phyloP scores from a whole-genome alignment of 2,329 filamentous ascomycete species.

The Calcarisporium arbuscula region DNA sequence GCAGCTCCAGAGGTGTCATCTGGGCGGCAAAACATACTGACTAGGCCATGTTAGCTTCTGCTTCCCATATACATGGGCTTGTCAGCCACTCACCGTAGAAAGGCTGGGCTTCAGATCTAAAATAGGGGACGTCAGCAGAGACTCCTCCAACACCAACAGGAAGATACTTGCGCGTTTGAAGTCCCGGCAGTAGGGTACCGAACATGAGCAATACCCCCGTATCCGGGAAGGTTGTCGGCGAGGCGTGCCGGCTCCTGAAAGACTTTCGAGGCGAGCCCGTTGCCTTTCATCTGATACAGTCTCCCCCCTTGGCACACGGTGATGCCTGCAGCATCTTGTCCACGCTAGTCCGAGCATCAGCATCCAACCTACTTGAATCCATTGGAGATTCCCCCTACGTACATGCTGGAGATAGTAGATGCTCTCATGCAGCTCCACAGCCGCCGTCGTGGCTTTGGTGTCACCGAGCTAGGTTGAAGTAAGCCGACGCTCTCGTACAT shows the following conservation, averaged over 20 bases:
- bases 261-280: slow-evolving; percentile 66
- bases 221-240: slow-evolving; percentile 50
- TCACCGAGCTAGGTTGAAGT: slow-evolving; percentile 22
- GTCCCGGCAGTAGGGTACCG: slow-evolving; percentile 87
- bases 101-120: slow-evolving; percentile 79
- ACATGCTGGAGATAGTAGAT: slow-evolving; percentile 62
- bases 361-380: slow-evolving; percentile 8
- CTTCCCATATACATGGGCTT: too few relatives aligned
- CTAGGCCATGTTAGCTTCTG: too few relatives aligned
- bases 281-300: slow-evolving; percentile 85
- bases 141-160: neutral
- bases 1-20: too few relatives aligned
- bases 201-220: slow-evolving; percentile 77
- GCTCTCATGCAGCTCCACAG: slow-evolving; percentile 62
- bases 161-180: slow-evolving; percentile 39
- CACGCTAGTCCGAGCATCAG: slow-evolving; percentile 46
- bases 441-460: slow-evolving; percentile 36
- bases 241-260: slow-evolving; percentile 75
- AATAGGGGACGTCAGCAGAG: slow-evolving; percentile 24
- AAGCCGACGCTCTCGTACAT: neutral
- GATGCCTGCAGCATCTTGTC: slow-evolving; percentile 86
- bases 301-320: slow-evolving; percentile 71
- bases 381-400: slow-evolving; percentile 12
- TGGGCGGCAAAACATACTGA: too few relatives aligned
- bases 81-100: too few relatives aligned